phyloP scores from a whole-genome alignment of 441 rosid genomes.

The Erysimum pusillum region DNA sequence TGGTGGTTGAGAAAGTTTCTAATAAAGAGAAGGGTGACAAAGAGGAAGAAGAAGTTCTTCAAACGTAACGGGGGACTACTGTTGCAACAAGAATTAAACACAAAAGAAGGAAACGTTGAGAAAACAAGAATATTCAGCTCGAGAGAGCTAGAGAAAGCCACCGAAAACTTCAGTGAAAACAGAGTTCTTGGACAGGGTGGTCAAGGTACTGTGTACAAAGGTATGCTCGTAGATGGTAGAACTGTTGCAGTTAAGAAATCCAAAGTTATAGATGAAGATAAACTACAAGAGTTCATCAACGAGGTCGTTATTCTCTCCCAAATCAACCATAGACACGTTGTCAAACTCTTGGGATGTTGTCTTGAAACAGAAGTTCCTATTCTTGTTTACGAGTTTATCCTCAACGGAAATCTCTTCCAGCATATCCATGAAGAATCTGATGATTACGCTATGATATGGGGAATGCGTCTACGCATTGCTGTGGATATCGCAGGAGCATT shows the following conservation, averaged over 20 bases:
- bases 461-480: slow-evolving; percentile 63
- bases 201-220: slow-evolving; percentile 82
- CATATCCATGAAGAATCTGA: slow-evolving; percentile 60
- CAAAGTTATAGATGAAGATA: slow-evolving; percentile 72
- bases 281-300: slow-evolving; percentile 62
- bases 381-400: slow-evolving; percentile 34
- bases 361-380: slow-evolving; percentile 58
- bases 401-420: slow-evolving; percentile 76
- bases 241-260: slow-evolving; percentile 75
- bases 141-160: slow-evolving; percentile 60
- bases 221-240: slow-evolving; percentile 70
- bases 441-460: slow-evolving; percentile 58
- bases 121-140: slow-evolving; percentile 54
- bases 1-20: slow-evolving; percentile 37
- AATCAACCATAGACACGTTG: slow-evolving; percentile 79
- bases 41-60: slow-evolving; percentile 35
- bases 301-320: slow-evolving; percentile 83
- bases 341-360: slow-evolving; percentile 78
- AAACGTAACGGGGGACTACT: slow-evolving; percentile 55
- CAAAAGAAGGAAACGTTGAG: slow-evolving; percentile 25
- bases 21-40: slow-evolving; percentile 20
- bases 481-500: slow-evolving; percentile 73
- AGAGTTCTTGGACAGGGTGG: slow-evolving; percentile 78
- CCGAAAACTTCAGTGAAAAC: slow-evolving; percentile 63
- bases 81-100: slow-evolving; percentile 46